A percentile compares a stretch with the other conserved stretches of the same genome.
phyloP scores from a whole-genome alignment of 345 rosid genomes.

The Citrus mangshanensis region DNA sequence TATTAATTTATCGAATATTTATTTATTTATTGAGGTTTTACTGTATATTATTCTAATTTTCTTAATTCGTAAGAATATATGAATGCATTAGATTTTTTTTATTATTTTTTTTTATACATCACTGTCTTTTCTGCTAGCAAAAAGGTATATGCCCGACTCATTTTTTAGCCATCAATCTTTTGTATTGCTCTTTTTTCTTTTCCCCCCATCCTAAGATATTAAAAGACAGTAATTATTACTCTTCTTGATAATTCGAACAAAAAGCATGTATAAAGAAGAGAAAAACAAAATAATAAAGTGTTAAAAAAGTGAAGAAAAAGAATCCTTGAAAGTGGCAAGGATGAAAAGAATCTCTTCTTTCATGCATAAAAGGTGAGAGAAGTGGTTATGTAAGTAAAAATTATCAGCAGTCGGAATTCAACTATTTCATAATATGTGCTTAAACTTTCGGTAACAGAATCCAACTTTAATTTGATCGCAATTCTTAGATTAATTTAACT shows the following conservation, averaged over 20 bases:
- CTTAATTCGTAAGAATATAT: background rate
- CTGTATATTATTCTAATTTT: too few species aligned
- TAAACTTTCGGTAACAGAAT: background rate
- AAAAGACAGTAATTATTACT: too few species aligned
- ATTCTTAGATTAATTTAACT: background rate
- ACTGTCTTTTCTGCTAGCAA: background rate
- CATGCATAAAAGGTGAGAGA: background rate
- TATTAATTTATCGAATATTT: too few species aligned
- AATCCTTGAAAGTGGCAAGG: background rate
- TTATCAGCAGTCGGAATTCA: slow-evolving; percentile 4
- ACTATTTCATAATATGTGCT: background rate
- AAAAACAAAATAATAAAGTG: background rate
- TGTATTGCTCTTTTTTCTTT: background rate
- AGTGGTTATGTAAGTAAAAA: background rate
- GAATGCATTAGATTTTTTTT: background rate
- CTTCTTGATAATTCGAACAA: too few species aligned
- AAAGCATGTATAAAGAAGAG: too few species aligned
- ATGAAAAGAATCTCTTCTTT: background rate
- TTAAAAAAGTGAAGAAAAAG: background rate
- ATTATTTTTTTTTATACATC: too few species aligned
- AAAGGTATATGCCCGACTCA: background rate
- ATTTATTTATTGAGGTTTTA: too few species aligned
- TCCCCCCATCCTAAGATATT: background rate
- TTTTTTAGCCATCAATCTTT: background rate
- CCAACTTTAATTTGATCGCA: background rate